These are phyloP conservation scores for Aspergillus brunneoviolaceus DNA, from an alignment of 2,329 filamentous ascomycete genomes.

Conservation along the genomic window DNA sequence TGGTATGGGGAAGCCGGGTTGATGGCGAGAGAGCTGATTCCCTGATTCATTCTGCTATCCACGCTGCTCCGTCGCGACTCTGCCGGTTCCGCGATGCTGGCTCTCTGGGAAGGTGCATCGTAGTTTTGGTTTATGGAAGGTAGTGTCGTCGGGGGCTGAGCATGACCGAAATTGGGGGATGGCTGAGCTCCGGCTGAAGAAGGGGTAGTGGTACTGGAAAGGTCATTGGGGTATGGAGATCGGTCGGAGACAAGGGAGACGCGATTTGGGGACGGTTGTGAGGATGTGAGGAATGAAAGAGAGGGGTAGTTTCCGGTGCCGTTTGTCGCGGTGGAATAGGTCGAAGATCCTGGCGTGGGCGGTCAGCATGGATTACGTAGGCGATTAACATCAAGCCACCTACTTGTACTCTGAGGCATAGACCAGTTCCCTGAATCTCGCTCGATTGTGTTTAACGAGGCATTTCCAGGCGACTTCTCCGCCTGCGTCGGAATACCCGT, in stretches of 20 bases:
- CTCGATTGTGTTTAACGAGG: slow-evolving; percentile 48
- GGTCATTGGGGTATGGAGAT: slow-evolving; percentile 44
- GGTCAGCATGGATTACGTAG: slow-evolving; percentile 25
- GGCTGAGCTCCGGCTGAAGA: slow-evolving; percentile 41
- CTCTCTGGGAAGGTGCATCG: slow-evolving; percentile 50
- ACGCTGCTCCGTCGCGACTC: slow-evolving; percentile 52
- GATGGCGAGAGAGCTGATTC: slow-evolving; percentile 49
- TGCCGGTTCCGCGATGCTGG: slow-evolving; percentile 41
- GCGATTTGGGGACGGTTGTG: slow-evolving; percentile 48
- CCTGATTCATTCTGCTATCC: slow-evolving; percentile 51
- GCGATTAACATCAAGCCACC: slow-evolving; percentile 24
- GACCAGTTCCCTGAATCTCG: slow-evolving; percentile 62
- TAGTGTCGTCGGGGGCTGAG: slow-evolving; percentile 46
- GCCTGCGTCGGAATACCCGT: slow-evolving; percentile 29
- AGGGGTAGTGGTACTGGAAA: slow-evolving; percentile 32
- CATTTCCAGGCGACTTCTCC: slow-evolving; percentile 45
- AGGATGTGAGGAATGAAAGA: slow-evolving; percentile 45
- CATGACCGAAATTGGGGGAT: slow-evolving; percentile 39
- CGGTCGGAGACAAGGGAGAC: slow-evolving; percentile 40
- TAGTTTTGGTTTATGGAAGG: slow-evolving; percentile 61
- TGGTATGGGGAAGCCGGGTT: slow-evolving; percentile 50
- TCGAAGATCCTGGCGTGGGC: slow-evolving; percentile 43
- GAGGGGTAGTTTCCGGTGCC: slow-evolving; percentile 46
- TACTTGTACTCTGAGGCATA: slow-evolving; percentile 59
- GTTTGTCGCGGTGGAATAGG: slow-evolving; percentile 49